Evolutionary conservation across 2,329 filamentous ascomycete genomes (phyloP).

Genomic region (Ophiostoma ulmi): DNA sequence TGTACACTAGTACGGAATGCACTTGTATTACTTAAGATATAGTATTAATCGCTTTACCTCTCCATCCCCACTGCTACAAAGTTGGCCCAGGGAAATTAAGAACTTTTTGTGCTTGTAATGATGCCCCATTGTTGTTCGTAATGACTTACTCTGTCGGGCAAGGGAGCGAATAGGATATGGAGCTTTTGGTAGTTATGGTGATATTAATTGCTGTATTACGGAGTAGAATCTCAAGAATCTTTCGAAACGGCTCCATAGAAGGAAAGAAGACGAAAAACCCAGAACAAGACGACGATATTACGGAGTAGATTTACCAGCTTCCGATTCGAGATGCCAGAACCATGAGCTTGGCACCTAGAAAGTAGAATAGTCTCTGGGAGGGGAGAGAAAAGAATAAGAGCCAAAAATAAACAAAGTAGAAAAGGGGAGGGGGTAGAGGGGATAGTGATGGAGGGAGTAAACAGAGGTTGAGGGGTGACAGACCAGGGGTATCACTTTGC

Average conservation of each 20-base stretch:
- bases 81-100: background rate
- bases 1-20: background rate
- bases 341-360: conserved; percentile 20
- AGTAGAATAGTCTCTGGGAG: background rate
- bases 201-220: background rate
- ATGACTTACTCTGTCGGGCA: background rate
- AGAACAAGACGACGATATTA: background rate
- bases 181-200: too few species aligned
- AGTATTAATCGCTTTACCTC: too few species aligned
- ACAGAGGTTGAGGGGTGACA: background rate
- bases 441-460: too few species aligned
- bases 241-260: conserved; percentile 23
- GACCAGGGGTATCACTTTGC: background rate
- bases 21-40: too few species aligned
- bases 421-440: background rate
- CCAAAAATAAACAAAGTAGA: conserved; percentile 17
- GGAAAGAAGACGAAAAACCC: conserved; percentile 10
- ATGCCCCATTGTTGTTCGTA: background rate
- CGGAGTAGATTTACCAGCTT: background rate
- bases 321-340: conserved; percentile 24
- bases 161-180: background rate
- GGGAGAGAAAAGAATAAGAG: background rate
- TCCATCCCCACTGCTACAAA: background rate
- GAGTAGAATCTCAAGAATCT: background rate
- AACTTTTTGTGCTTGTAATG: background rate